Evolutionary conservation across 2,329 filamentous ascomycete species (phyloP), one percentile per base, ranked within the genome.

Genomic region (Mycosphaerelloides madeirae): DNA sequence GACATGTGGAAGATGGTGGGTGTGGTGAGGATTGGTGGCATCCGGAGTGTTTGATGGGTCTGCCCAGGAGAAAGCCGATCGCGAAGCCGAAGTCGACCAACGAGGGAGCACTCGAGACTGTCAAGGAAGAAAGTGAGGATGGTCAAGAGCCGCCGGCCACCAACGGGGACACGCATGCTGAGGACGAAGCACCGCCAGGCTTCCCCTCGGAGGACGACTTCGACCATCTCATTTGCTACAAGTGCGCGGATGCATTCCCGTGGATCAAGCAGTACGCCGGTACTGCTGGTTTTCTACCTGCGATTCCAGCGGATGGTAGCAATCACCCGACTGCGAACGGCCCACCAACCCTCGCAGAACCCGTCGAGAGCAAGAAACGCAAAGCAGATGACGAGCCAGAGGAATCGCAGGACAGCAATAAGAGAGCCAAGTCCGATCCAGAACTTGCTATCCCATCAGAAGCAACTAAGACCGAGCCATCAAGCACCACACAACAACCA

Each of bases 1-100:
- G 88, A 1, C 84, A 81, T 0, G 75, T 79, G 11, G 85, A 91
- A 54, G 83, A 84, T 1, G 90, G 90, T 13, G 91, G 90, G 3
- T 97, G 91, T 67, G 91, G 91, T 11, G 91, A 97, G 69, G 91
- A 97, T 62, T 97, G 91, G 91, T 97, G 88, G 77, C 91, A 97
- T 69, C 88, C 91, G 0, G 89, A 93, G 50, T 97, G 91, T 62
- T 71, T 97, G 6, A 80, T 95, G 38, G 90, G 90, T 5, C 70
- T 94, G 55, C 81, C 84, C 1, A 79, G 87, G 9, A 77, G 81
- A 47, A 90, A 84, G 60, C 43, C 42, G 14, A 75, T 65, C 35
- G 42, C 43, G 20, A 54, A 54, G 25, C 62, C 61, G n/a, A 49
- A 52, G 31, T 48, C 50, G 20, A 46, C 34, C 12, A 46, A 51